These are phyloP conservation scores for Wickerhamomyces bisporus DNA, from an alignment of 805 yeast genomes.

Conservation along the genomic window DNA sequence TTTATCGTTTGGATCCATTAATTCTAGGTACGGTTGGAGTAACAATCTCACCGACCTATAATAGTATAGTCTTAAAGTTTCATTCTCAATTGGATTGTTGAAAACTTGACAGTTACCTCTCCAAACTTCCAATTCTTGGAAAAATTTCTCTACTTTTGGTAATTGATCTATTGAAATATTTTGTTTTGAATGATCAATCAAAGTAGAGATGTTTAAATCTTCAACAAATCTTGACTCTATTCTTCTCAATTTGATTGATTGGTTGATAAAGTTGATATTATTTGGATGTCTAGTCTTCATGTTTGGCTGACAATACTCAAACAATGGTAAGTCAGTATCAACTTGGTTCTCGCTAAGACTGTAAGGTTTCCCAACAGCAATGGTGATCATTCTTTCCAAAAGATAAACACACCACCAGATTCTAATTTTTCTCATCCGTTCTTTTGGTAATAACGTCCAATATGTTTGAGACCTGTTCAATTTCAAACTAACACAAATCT, in stretches of 20 bases:
- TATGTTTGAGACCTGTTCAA: slow-evolving; percentile 35
- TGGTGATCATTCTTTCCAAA: slow-evolving; percentile 56
- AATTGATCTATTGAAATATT: slow-evolving; percentile 31
- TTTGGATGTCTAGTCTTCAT: slow-evolving; percentile 23
- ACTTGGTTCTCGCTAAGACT: slow-evolving; percentile 46
- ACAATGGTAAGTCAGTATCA: slow-evolving; percentile 43
- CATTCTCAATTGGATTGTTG: slow-evolving; percentile 48
- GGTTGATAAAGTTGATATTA: slow-evolving; percentile 41
- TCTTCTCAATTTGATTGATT: slow-evolving; percentile 50
- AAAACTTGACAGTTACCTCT: slow-evolving; percentile 45
- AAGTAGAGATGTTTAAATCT: slow-evolving; percentile 36
- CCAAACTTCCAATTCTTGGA: slow-evolving; percentile 55
- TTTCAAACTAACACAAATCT: slow-evolving; percentile 33
- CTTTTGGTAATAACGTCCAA: slow-evolving; percentile 20
- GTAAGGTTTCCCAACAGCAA: slow-evolving; percentile 57
- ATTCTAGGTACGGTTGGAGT: slow-evolving; percentile 60
- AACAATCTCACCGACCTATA: slow-evolving; percentile 54
- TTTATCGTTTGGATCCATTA: slow-evolving; percentile 54
- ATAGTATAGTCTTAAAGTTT: slow-evolving; percentile 53
- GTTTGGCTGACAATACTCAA: slow-evolving; percentile 36
- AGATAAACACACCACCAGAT: slow-evolving; percentile 62
- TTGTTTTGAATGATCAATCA: slow-evolving; percentile 18
- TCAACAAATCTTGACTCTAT: slow-evolving; percentile 58
- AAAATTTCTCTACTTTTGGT: slow-evolving; percentile 45
- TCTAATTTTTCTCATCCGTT: slow-evolving; percentile 40